A percentile compares a stretch with the other conserved stretches of the same genome.
Conservation (phyloP, 371 early-diverging fungal genomes). For the Choanephora cucurbitarum region DNA sequence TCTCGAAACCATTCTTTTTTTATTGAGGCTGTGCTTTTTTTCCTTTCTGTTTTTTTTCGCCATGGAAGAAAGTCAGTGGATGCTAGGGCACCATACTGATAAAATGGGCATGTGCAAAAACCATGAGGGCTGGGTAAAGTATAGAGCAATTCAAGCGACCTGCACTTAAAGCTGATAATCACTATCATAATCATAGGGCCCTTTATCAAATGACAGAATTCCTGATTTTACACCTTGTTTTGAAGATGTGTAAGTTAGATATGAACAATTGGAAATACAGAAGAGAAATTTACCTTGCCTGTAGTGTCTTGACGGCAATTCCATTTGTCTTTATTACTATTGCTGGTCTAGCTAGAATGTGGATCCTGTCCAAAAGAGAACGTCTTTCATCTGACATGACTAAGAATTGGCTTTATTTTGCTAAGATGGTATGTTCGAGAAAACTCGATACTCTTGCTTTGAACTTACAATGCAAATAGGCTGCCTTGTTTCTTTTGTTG, state of each 20-base stretch:
- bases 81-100: slow-evolving; percentile 12
- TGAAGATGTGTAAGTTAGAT: slow-evolving; percentile 59
- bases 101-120: slow-evolving; percentile 30
- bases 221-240: slow-evolving; percentile 80
- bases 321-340: slow-evolving; percentile 52
- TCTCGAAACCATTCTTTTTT: too few relatives aligned
- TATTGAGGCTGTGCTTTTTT: neutral
- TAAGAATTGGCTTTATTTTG: slow-evolving; percentile 50
- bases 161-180: neutral
- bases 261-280: neutral
- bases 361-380: slow-evolving; percentile 39
- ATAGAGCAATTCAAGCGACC: neutral
- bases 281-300: neutral
- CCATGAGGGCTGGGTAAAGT: slow-evolving; percentile 46
- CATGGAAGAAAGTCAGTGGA: slow-evolving; percentile 21
- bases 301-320: slow-evolving; percentile 41
- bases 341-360: slow-evolving; percentile 54
- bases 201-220: slow-evolving; percentile 55
- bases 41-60: neutral
- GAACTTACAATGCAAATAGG: slow-evolving; percentile 15
- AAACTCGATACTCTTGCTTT: too few relatives aligned
- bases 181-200: slow-evolving; percentile 58
- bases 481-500: slow-evolving; percentile 29
- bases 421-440: slow-evolving; percentile 49
- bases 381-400: slow-evolving; percentile 42